Evolutionary conservation across 768 basidiomycete species (phyloP), one percentile per base, ranked within the genome.

Genomic region (Inosperma sp.): DNA sequence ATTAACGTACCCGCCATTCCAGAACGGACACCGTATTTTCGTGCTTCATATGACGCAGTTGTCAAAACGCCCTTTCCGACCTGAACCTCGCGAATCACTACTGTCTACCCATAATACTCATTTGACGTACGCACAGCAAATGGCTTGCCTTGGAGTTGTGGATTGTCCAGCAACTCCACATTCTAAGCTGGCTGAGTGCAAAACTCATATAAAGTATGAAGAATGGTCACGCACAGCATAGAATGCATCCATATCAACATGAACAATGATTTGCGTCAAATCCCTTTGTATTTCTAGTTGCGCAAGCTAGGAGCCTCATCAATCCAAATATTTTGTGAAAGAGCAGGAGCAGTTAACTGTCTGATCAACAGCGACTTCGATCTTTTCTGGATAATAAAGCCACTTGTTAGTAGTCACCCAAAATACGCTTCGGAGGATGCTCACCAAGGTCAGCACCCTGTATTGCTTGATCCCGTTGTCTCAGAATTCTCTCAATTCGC

Each of bases 211-310:
- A 49, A 27, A 34, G 10, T 26, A 7, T 36, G 26, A 19, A 33
- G 9, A 19, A 45, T 45, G 16, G 8, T 10, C 23, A 48, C 8
- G 40, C 42, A 75, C 75, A 1, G 88, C 88, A 56, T 79, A 93
- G 69, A 95, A 96, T 3, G 92, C 91, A 65, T 97, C 95, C 82
- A 94, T 93, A 62, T 99, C 96, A 25, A 96, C 84, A 62, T 98
- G 93, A 5, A 97, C 88, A 53, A 99, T 89, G 16, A 70, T 78
- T 65, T 94, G 89, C 2, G 79, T 78, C 23, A 97, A 69, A 64
- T 97, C 93, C 39, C 93, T 72, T 43, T 80, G 74, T 2, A 74
- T 68, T 64, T 95, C 92, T 4, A 95, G 72, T 53, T 87, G 82
- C 16, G 71, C 68, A 4, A 94, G 72, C 88, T 84, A 48, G 26